Percentiles rank a stretch among this genome's conserved stretches.
phyloP scores from a whole-genome alignment of 2,329 filamentous ascomycete genomes.

The Talaromyces sp. region DNA sequence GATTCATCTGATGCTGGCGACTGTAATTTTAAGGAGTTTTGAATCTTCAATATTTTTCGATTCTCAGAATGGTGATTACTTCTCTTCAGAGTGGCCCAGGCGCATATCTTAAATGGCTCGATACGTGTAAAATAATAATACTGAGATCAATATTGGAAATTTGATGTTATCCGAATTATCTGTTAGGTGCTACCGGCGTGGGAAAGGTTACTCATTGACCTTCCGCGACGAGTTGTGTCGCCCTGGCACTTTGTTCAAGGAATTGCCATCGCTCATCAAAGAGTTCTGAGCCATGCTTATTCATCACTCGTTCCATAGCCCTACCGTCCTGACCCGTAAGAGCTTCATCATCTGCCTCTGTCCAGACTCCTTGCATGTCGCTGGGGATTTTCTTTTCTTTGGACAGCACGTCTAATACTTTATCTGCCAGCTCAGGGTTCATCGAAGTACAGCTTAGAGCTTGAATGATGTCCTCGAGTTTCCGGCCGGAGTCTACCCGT shows the following conservation, averaged over 20 bases:
- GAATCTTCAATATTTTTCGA: not conserved
- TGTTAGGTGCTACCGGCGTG: not conserved
- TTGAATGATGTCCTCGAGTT: slow-evolving; percentile 30
- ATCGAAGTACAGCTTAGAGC: slow-evolving; percentile 42
- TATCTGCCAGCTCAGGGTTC: slow-evolving; percentile 36
- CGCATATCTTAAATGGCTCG: not conserved
- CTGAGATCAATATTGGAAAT: not conserved
- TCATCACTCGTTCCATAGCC: slow-evolving; percentile 32
- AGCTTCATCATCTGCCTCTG: slow-evolving; percentile 42
- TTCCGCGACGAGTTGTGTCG: not conserved
- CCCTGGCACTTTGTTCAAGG: slow-evolving; percentile 21
- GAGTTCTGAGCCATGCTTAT: slow-evolving; percentile 44
- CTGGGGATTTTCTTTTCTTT: slow-evolving; percentile 36
- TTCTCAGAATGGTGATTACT: not conserved
- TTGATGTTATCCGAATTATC: not conserved
- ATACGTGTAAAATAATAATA: not conserved
- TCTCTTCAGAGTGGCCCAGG: not conserved
- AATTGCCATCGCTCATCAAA: slow-evolving; percentile 38
- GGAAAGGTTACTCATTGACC: not conserved
- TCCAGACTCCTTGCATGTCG: slow-evolving; percentile 47
- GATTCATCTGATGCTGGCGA: slow-evolving; percentile 2
- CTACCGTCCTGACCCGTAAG: slow-evolving; percentile 34
- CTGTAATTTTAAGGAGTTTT: slow-evolving; percentile 26
- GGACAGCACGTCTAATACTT: slow-evolving; percentile 31
- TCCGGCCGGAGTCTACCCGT: slow-evolving; percentile 29